Base-by-base conservation (phyloP, 2,329 filamentous ascomycete species). In the Hymenoscyphus linearis region DNA sequence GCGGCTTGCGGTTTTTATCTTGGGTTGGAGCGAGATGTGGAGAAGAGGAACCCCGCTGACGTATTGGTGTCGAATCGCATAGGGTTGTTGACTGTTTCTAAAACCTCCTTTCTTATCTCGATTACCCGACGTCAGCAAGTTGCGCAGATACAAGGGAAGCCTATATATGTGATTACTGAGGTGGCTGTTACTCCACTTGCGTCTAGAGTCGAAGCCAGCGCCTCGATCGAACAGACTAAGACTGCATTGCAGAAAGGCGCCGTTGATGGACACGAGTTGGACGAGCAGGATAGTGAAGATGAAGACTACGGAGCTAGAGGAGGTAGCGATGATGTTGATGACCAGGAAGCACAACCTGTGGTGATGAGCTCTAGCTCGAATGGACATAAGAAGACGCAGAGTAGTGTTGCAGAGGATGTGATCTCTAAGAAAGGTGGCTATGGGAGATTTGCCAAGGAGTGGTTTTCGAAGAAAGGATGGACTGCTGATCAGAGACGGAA, bases 381-480 rank as follows among this genome's bases (percentile, higher is more conserved):
- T 22, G 60, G 59, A 37, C 69, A 71, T 52, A 68, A 67, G 57
- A 68, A 65, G 52, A 69, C 64, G n/a, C n/a, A n/a, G 31, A 87
- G 82, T 65, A 92, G 87, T 67, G 86, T 97, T 62, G 91, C 89
- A 0, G 87, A 96, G 74, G 90, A 98, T 76, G 93, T 98, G 1
- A 93, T 97, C 59, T 85, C 86, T 40, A 87, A 85, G 61, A 88
- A 86, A 68, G 92, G 93, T 0, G 87, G 86, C 65, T 98, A 97
- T 74, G 93, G 93, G 4, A 82, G 90, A 40, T 97, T 98, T 73
- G 91, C 93, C 0, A 85, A 92, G 65, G 86, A 88, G 62, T 99
- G 95, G 95, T 95, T 98, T 72, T 95, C 91, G 52, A 86, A 85
- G 65, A 88, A 86, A 64, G 92, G 90, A 0, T 93, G 92, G 89